Percentiles rank a stretch among this genome's conserved stretches.
Evolutionary conservation across 1,284 basidiomycete genomes (phyloP).

Genomic region (Vanrija pseudolonga): DNA sequence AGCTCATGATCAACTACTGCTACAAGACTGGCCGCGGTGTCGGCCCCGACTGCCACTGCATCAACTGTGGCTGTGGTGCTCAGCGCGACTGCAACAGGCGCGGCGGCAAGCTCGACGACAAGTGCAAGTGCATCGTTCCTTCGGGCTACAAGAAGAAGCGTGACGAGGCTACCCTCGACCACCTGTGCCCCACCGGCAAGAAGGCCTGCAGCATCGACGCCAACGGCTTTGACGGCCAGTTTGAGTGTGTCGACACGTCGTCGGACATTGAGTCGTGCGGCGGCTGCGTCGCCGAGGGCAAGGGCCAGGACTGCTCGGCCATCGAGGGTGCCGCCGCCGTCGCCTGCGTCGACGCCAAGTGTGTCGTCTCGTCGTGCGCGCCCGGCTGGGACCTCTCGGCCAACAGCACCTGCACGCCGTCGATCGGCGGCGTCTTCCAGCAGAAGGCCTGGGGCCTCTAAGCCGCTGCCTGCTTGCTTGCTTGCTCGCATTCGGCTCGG

Average conservation of each 20-base stretch:
- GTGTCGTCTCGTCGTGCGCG: slow-evolving; percentile 15
- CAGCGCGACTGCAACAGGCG: slow-evolving; percentile 11
- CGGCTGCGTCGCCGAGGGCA: slow-evolving; percentile 60
- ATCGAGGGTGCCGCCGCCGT: slow-evolving; percentile 54
- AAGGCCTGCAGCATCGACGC: slow-evolving; percentile 11
- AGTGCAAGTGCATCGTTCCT: slow-evolving; percentile 14
- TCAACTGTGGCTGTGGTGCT: slow-evolving; percentile 7
- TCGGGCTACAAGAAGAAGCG: slow-evolving; percentile 2
- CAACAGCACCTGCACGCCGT: slow-evolving; percentile 4
- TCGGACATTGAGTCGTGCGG: slow-evolving; percentile 54
- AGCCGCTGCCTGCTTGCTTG: background rate
- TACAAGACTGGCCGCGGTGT: slow-evolving; percentile 4
- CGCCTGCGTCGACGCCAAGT: slow-evolving; percentile 13
- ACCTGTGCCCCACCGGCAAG: slow-evolving; percentile 5
- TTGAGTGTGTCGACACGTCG: slow-evolving; percentile 21
- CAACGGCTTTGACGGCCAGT: slow-evolving; percentile 3
- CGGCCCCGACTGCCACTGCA: slow-evolving; percentile 16
- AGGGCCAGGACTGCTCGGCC: slow-evolving; percentile 63
- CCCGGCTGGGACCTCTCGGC: slow-evolving; percentile 6
- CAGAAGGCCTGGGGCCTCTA: background rate
- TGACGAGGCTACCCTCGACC: background rate
- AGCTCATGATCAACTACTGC: slow-evolving; percentile 5
- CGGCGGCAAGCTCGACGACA: slow-evolving; percentile 11
- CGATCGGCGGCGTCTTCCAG: no score
- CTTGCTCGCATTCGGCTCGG: no score